Base-by-base conservation (phyloP, 768 basidiomycete genomes). In the Xerocomellus dryophilus region DNA sequence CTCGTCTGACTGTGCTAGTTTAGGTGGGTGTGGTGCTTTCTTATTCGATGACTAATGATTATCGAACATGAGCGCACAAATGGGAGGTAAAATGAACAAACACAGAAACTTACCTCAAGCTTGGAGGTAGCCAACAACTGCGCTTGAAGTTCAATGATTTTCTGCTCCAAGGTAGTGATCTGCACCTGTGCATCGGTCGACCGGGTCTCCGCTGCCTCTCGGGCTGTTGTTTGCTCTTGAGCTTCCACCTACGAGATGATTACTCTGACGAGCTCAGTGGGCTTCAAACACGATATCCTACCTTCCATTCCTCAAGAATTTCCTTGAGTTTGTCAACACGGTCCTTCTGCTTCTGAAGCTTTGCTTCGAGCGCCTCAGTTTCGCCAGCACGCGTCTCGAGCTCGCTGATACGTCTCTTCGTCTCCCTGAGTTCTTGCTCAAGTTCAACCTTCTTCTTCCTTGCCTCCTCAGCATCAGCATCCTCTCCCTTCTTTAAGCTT, bases 401-500 rank as follows among this genome's bases (percentile, higher is more conserved):
- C 27, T 73, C 71, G 27, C 59, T 57, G 20, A 75, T 57, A 23
- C 61, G 68, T 17, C 51, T 56, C 59, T 78, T 75, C 8, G 84
- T 67, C 36, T 81, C 78, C 50, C 74, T 72, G 15, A 83, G 71
- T 51, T 81, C 71, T 3, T 79, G 69, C 52, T 90, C 84, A 11
- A 89, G 73, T 31, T 83, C 79, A 10, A 77, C 71, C 10, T 80
- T 79, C 51, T 75, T 72, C 63, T 82, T 84, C 39, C 82, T 76
- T 47, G 78, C 69, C 7, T 71, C 66, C 48, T 85, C 86, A 9
- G 78, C 73, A 31, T 86, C 83, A 17, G 74, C 79, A 11, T 78
- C 82, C 43, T 82, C 86, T 44, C 81, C 83, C 25, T 73, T 82
- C 61, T 90, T 89, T 17, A 88, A 67, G 25, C 68, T 77, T 61